Percentiles rank a stretch among this genome's conserved stretches.
Conservation (phyloP, 192 early-diverging fungal genomes). For the Backusella luteola region DNA sequence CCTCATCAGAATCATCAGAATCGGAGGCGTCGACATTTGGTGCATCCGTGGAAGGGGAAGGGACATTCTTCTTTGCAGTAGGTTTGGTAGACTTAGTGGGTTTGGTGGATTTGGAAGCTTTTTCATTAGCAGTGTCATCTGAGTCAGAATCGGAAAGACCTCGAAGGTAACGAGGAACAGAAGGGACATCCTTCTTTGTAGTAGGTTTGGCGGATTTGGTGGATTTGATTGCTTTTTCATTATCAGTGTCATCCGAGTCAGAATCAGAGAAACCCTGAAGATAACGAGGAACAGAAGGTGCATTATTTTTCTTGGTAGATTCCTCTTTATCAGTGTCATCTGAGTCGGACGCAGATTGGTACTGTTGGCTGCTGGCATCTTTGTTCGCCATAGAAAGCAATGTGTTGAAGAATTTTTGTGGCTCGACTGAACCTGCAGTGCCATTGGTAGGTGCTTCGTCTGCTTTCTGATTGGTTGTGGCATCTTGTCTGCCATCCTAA, state of each 20-base stretch:
- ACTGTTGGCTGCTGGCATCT: neutral
- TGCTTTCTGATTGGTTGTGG: neutral
- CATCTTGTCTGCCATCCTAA: neutral
- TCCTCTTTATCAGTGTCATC: neutral
- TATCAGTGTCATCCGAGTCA: neutral
- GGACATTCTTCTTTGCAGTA: neutral
- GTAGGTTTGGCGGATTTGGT: neutral
- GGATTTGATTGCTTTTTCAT: neutral
- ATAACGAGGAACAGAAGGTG: neutral
- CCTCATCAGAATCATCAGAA: neutral
- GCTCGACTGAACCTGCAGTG: neutral
- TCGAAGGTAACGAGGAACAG: too few species aligned
- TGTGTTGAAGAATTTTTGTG: neutral
- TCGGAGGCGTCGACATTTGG: neutral
- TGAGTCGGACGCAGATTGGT: neutral
- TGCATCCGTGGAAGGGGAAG: neutral
- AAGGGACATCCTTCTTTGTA: neutral
- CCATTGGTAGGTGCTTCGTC: neutral
- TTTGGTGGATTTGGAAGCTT: neutral
- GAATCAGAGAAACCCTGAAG: neutral
- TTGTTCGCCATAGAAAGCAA: neutral
- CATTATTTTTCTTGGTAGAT: neutral
- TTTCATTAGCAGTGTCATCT: neutral
- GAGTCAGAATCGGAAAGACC: neutral
- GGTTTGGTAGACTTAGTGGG: neutral